These are phyloP conservation scores for Polytrichum commune DNA, from an alignment of 225 moss, liverwort and hornwort genomes.

Conservation along the genomic window DNA sequence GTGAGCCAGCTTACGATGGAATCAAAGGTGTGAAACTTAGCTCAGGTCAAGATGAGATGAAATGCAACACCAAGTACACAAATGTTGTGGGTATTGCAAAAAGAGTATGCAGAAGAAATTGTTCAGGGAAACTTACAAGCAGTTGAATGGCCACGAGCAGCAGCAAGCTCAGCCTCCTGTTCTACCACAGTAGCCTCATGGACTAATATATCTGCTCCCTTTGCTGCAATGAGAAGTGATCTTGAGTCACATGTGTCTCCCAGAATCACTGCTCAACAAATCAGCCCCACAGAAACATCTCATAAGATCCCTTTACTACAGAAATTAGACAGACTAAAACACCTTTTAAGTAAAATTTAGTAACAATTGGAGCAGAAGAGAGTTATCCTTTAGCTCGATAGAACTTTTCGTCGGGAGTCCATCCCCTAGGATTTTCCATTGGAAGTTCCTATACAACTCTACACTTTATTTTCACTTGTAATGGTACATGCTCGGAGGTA, in stretches of 20 bases:
- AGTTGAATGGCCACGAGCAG: slow-evolving; percentile 85
- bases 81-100: no score
- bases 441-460: no score
- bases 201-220: slow-evolving; percentile 80
- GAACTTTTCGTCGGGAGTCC: no score
- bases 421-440: no score
- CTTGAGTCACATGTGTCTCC: slow-evolving; percentile 89
- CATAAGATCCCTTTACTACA: not conserved
- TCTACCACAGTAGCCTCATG: slow-evolving; percentile 90
- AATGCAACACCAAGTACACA: no score
- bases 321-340: not conserved
- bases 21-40: no score
- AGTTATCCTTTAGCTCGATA: not conserved
- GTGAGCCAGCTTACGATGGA: no score
- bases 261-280: slow-evolving; percentile 68
- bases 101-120: not conserved
- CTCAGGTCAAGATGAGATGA: no score
- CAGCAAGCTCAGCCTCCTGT: slow-evolving; percentile 70
- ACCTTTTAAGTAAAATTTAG: not conserved
- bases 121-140: slow-evolving; percentile 46
- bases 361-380: not conserved
- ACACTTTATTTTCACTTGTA: no score
- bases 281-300: not conserved
- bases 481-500: no score
- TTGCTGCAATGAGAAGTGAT: slow-evolving; percentile 69